Percentiles rank a stretch among this genome's conserved stretches.
Conservation (phyloP, 805 yeast species). For the Ogataea corticis region DNA sequence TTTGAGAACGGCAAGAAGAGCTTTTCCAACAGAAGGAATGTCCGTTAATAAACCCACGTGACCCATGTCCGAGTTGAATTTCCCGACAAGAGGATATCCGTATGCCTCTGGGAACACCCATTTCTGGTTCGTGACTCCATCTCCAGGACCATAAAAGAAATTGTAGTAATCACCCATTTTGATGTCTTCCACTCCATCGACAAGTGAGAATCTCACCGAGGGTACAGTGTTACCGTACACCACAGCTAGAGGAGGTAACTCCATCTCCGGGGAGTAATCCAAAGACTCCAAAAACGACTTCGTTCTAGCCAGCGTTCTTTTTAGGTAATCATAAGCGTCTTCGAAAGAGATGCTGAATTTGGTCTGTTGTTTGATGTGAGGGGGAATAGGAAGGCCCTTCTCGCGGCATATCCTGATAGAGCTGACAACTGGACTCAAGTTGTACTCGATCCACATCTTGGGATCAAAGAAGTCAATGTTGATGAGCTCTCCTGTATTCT, state of each 20-base stretch:
- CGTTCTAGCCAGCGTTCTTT: constrained; percentile 59
- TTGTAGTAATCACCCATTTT: constrained; percentile 71
- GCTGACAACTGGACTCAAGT: constrained; percentile 72
- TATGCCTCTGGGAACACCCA: constrained; percentile 76
- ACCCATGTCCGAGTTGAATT: constrained; percentile 63
- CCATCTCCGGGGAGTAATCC: constrained; percentile 45
- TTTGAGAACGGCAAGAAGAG: constrained; percentile 60
- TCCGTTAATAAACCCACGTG: constrained; percentile 84
- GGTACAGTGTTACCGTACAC: constrained; percentile 84
- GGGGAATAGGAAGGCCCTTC: constrained; percentile 16
- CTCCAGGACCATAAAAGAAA: constrained; percentile 86
- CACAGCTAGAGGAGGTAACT: constrained; percentile 81
- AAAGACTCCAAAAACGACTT: constrained; percentile 58
- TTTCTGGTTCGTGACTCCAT: constrained; percentile 84
- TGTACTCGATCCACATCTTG: constrained; percentile 74
- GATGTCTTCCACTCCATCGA: constrained; percentile 60
- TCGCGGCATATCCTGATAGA: constrained; percentile 33
- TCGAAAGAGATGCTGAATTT: constrained; percentile 42
- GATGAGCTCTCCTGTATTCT: constrained; percentile 54
- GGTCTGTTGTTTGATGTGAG: constrained; percentile 29
- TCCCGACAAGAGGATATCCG: constrained; percentile 74
- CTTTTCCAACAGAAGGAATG: constrained; percentile 67
- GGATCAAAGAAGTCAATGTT: constrained; percentile 79
- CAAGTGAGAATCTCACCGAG: constrained; percentile 78
- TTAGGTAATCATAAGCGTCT: constrained; percentile 65